Conservation (phyloP, 495 filamentous ascomycete species). For the Penicillium argentinense region DNA sequence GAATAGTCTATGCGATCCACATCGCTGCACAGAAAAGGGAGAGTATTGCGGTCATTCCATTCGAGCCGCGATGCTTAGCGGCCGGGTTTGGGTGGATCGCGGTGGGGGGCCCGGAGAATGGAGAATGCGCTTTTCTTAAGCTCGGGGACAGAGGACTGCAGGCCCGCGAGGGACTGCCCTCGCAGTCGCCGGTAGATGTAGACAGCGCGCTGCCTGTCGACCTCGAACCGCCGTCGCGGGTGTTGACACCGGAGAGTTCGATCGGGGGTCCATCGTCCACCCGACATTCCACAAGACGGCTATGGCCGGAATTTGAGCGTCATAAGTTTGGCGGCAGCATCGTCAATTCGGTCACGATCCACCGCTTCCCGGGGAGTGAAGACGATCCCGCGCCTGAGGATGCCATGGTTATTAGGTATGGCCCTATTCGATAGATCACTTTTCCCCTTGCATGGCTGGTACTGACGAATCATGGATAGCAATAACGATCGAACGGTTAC, state of each 20-base stretch:
- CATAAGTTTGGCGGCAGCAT: conserved; percentile 58
- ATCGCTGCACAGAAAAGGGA: conserved; percentile 69
- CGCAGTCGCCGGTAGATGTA: conserved; percentile 48
- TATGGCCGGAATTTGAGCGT: conserved; percentile 48
- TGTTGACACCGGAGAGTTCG: conserved; percentile 22
- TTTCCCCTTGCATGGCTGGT: background rate
- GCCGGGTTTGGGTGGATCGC: conserved; percentile 85
- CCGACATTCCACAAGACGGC: conserved; percentile 28
- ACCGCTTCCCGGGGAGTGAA: conserved; percentile 52
- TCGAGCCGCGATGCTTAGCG: conserved; percentile 80
- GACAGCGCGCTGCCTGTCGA: conserved; percentile 63
- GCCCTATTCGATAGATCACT: background rate
- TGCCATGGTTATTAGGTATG: conserved; percentile 63
- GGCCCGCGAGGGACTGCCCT: conserved; percentile 31
- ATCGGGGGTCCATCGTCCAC: conserved; percentile 29
- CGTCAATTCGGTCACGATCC: conserved; percentile 72
- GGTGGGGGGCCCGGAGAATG: conserved; percentile 76
- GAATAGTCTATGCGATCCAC: conserved; percentile 72
- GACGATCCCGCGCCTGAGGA: conserved; percentile 55
- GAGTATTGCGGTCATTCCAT: conserved; percentile 74
- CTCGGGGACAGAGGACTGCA: conserved; percentile 44
- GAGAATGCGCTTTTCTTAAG: conserved; percentile 79
- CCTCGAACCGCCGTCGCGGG: conserved; percentile 41
- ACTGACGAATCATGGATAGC: conserved; percentile 30
- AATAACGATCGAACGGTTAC: conserved; percentile 91